Base-by-base conservation (phyloP, 148 eudicot genomes). In the Nyssa sinensis region DNA sequence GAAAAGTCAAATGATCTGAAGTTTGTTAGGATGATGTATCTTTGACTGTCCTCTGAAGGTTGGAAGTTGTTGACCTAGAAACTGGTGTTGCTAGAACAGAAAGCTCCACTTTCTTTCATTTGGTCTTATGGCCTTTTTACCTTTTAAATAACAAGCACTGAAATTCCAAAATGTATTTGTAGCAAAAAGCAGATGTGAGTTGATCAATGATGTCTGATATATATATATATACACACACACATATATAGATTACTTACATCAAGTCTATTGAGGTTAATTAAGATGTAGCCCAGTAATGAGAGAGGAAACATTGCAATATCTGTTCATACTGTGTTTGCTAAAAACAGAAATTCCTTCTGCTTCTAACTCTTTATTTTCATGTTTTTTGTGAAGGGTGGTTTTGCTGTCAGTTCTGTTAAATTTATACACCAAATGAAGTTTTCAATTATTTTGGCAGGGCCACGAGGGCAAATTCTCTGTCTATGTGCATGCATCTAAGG, bases 391-490 rank as follows among this genome's bases (percentile, higher is more conserved):
- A 44, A 23, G 16, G 53, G 7, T 3, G 44, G n/a, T 57, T 19
- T 28, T 9, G 51, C n/a, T 47, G 47, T 59, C n/a, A 10, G 31
- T 58, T 70, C 21, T 33, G 49, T 59, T 34, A 30, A 37, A 24
- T 61, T 28, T 29, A 27, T 23, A 31, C 25, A 39, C 62, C 29
- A 72, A 19, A 16, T 23, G 17, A 25, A 25, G 5, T 39, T 33
- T 17, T n/a, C 31, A 17, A 59, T 64, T 25, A 32, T 62, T 81
- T 70, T 84, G 82, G 47, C 93, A 93, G 97, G 97, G 97, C 27
- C 89, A 93, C 66, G 97, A 93, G 69, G 97, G 90, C 70, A 90
- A 81, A 80, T 93, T 90, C 78, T 84, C 93, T 67, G 84, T 93
- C 66, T 90, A 90, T 73, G 90, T 93, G 69, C 97, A 93, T 78